phyloP scores from a whole-genome alignment of 331 rosid genomes.

The Pyrus hybrid region DNA sequence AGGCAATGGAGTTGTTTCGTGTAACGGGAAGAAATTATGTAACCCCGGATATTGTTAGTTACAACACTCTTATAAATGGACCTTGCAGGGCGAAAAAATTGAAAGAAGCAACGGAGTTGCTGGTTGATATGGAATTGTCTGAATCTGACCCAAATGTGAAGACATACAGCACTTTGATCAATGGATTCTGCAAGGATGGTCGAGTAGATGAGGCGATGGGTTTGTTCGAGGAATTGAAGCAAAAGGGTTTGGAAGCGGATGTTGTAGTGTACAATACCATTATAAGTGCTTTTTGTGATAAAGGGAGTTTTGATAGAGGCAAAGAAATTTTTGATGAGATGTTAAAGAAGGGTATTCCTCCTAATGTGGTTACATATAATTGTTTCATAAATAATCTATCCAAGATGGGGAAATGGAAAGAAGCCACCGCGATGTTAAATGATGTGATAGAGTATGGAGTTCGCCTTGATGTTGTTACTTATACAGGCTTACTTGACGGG shows the following conservation, averaged over 20 bases:
- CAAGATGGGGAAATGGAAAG: conserved; percentile 55
- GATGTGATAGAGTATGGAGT: conserved; percentile 48
- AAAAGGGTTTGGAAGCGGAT: conserved; percentile 46
- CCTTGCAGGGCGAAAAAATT: conserved; percentile 51
- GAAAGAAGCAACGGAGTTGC: conserved; percentile 48
- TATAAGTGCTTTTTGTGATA: conserved; percentile 44
- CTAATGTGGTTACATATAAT: conserved; percentile 53
- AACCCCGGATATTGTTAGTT: conserved; percentile 39
- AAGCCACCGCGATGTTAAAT: conserved; percentile 45
- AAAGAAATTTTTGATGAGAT: conserved; percentile 53
- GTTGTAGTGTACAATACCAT: conserved; percentile 46
- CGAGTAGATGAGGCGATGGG: conserved; percentile 40
- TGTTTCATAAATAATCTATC: conserved; percentile 54
- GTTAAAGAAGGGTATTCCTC: conserved; percentile 52
- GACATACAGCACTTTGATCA: conserved; percentile 46
- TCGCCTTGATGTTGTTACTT: conserved; percentile 48
- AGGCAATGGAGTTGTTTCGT: conserved; percentile 35
- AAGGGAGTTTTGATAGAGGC: conserved; percentile 41
- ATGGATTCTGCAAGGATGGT: conserved; percentile 57
- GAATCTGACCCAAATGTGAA: conserved; percentile 38
- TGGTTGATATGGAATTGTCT: conserved; percentile 49
- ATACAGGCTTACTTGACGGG: conserved; percentile 57
- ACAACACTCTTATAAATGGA: conserved; percentile 49
- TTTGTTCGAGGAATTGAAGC: conserved; percentile 58
- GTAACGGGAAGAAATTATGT: conserved; percentile 37